These are phyloP conservation scores for Coniferiporia sulphurascens DNA, from an alignment of 1,284 basidiomycete species.

Conservation along the genomic window DNA sequence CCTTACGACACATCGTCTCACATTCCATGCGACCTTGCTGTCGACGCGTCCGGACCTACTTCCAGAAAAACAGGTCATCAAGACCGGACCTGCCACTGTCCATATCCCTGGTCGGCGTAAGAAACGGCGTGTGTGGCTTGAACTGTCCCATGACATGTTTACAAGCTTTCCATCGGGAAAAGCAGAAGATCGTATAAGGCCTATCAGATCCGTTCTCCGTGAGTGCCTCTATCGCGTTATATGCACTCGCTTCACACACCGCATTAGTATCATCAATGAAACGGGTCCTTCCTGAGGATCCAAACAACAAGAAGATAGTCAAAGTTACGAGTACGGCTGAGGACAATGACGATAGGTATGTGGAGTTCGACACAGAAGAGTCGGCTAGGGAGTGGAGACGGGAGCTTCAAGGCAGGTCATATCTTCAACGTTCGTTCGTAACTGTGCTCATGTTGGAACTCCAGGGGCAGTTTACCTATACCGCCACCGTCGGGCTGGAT, in stretches of 20 bases:
- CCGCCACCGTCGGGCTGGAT: slow-evolving; percentile 37
- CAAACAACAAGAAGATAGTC: slow-evolving; percentile 39
- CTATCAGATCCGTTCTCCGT: slow-evolving; percentile 50
- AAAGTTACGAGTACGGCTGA: slow-evolving; percentile 32
- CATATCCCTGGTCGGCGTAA: slow-evolving; percentile 41
- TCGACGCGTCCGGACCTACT: slow-evolving; percentile 36
- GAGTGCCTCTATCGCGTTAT: slow-evolving; percentile 24
- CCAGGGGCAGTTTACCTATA: slow-evolving; percentile 44
- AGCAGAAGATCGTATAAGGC: slow-evolving; percentile 50
- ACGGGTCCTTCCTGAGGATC: slow-evolving; percentile 39
- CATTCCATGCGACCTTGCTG: slow-evolving; percentile 62
- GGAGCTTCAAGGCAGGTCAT: slow-evolving; percentile 40
- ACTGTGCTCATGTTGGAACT: neutral
- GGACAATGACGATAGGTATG: slow-evolving; percentile 25
- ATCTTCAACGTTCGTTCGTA: neutral
- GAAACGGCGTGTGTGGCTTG: slow-evolving; percentile 59
- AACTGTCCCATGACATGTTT: slow-evolving; percentile 58
- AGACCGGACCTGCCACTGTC: slow-evolving; percentile 48
- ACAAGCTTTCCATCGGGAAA: slow-evolving; percentile 53
- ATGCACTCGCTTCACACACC: slow-evolving; percentile 20
- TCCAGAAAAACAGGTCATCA: slow-evolving; percentile 36
- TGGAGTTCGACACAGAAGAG: slow-evolving; percentile 58
- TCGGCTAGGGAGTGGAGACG: slow-evolving; percentile 57
- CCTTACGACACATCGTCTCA: slow-evolving; percentile 58
- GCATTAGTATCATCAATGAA: slow-evolving; percentile 39